Evolutionary conservation across 257 asterid species (phyloP).

Genomic region (Solanum chilense): DNA sequence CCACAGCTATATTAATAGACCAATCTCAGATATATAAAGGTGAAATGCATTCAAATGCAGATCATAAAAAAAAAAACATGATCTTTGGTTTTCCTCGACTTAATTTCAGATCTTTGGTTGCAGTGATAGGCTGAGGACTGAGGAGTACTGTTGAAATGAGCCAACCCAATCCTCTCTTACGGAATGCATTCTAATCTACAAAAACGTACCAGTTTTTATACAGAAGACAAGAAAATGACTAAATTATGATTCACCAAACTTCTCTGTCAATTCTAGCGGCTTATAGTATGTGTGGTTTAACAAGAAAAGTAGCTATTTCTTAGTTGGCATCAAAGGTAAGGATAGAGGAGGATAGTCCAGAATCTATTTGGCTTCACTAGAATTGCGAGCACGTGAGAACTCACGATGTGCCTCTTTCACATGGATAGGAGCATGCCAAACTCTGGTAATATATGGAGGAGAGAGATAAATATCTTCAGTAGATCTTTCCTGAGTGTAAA

Average conservation of each 20-base stretch:
- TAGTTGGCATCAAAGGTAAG: not conserved
- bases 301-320: not conserved
- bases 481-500: not conserved
- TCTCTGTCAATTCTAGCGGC: not conserved
- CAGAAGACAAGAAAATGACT: not conserved
- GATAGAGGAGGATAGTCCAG: not conserved
- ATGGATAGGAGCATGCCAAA: not conserved
- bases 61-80: not conserved
- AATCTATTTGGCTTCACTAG: not conserved
- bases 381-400: not conserved
- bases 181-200: not conserved
- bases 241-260: not conserved
- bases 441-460: not conserved
- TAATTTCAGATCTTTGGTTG: not conserved
- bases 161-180: not conserved
- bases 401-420: not conserved
- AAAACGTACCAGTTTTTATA: not conserved
- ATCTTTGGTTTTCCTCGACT: not conserved
- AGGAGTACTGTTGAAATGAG: not conserved
- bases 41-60: not conserved
- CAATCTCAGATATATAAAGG: not conserved
- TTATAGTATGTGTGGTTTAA: not conserved
- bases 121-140: not conserved
- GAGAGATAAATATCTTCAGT: not conserved
- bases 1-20: slow-evolving; percentile 36